A percentile compares a stretch with the other conserved stretches of the same genome.
Conservation (phyloP, 2,329 filamentous ascomycete species). For the Aureobasidium melanogenum region DNA sequence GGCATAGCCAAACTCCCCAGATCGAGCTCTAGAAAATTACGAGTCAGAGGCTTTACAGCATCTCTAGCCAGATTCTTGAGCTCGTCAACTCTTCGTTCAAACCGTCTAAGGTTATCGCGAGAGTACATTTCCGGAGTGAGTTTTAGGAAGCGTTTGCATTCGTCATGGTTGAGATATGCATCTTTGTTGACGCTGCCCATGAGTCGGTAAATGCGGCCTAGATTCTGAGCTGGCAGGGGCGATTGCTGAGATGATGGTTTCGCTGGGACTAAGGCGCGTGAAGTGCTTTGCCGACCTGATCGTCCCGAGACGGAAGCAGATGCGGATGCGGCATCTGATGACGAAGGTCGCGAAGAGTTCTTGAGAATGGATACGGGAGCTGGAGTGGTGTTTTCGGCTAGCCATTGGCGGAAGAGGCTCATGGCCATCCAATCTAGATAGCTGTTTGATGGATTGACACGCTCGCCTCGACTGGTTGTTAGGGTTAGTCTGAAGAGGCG, state of each 20-base stretch:
- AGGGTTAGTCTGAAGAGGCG: constrained; percentile 74
- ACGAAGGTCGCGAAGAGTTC: constrained; percentile 1
- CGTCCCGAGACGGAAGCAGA: background rate
- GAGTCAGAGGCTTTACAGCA: constrained; percentile 75
- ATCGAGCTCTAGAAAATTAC: constrained; percentile 76
- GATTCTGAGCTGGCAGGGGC: constrained; percentile 41
- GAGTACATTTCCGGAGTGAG: constrained; percentile 73
- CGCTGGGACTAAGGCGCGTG: background rate
- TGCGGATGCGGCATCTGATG: constrained; percentile 2
- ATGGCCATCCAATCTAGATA: constrained; percentile 88
- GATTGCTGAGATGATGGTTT: constrained; percentile 22
- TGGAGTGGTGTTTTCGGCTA: constrained; percentile 80
- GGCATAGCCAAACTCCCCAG: constrained; percentile 27
- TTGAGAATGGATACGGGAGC: constrained; percentile 48
- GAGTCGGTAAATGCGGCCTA: constrained; percentile 67
- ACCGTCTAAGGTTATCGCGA: constrained; percentile 73
- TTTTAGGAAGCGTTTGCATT: constrained; percentile 85
- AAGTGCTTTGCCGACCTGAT: constrained; percentile 16
- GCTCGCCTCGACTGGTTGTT: constrained; percentile 69
- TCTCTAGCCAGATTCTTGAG: constrained; percentile 77
- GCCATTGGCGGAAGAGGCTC: constrained; percentile 82
- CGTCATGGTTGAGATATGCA: constrained; percentile 71
- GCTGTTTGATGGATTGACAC: constrained; percentile 67
- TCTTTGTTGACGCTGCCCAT: constrained; percentile 54
- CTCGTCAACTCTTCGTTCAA: constrained; percentile 82